These are phyloP conservation scores for Prinsepia uniflora DNA, from an alignment of 306 rosid species.

Conservation along the genomic window DNA sequence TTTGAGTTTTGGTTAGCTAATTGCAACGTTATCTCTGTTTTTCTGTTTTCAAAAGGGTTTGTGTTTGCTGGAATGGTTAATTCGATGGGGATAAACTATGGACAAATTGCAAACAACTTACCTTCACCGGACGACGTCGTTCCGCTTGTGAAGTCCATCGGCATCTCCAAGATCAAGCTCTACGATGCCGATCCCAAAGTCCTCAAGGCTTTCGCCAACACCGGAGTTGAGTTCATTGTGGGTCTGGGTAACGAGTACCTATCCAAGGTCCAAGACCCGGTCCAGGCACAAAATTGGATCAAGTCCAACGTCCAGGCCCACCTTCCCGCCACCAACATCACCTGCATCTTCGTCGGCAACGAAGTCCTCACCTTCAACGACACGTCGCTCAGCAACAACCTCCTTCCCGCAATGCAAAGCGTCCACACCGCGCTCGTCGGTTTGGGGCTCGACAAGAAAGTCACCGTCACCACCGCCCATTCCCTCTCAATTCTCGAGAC, in stretches of 20 bases:
- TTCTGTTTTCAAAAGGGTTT: slow-evolving; percentile 14
- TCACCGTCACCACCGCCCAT: slow-evolving; percentile 70
- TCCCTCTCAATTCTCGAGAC: slow-evolving; percentile 67
- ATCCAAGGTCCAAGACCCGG: slow-evolving; percentile 56
- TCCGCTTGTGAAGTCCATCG: slow-evolving; percentile 63
- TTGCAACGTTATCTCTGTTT: not conserved
- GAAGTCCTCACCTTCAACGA: slow-evolving; percentile 90
- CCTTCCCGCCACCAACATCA: slow-evolving; percentile 72
- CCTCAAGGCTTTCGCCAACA: slow-evolving; percentile 68
- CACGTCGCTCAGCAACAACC: slow-evolving; percentile 42
- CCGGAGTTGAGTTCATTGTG: slow-evolving; percentile 70
- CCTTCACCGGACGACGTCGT: slow-evolving; percentile 63
- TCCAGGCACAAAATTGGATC: slow-evolving; percentile 65
- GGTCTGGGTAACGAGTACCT: slow-evolving; percentile 78
- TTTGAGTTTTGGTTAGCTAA: not conserved
- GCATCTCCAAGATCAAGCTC: slow-evolving; percentile 82
- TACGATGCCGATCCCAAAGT: slow-evolving; percentile 87
- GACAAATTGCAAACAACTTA: slow-evolving; percentile 87
- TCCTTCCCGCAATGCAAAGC: slow-evolving; percentile 86
- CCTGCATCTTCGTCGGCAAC: slow-evolving; percentile 85
- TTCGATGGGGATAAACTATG: slow-evolving; percentile 85
- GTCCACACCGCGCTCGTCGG: slow-evolving; percentile 64
- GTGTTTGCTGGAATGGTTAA: slow-evolving; percentile 30
- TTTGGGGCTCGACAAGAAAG: slow-evolving; percentile 60
- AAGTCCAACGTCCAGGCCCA: slow-evolving; percentile 64